Evolutionary conservation across 2,329 filamentous ascomycete species (phyloP), one percentile per base, ranked within the genome.

Genomic region (Diplodia intermedia): DNA sequence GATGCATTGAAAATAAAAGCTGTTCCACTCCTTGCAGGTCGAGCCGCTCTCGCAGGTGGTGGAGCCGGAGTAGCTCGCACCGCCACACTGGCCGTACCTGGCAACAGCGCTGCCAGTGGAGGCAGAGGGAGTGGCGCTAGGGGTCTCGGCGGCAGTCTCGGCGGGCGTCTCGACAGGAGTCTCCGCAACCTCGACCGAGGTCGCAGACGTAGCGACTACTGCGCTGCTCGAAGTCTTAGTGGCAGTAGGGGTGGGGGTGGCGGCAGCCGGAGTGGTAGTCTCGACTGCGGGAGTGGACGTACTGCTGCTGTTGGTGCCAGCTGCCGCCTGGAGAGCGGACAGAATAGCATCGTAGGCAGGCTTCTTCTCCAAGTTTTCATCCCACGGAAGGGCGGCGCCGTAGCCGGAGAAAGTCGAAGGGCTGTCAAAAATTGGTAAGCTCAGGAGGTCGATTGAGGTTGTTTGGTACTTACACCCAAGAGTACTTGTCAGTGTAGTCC

Each of bases 311-410:
- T 50, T 62, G 57, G 60, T 52, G 60, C 60, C 60, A 52, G 60
- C 60, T 52, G 60, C 60, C 29, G 43, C 47, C 47, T 66, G 38
- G 54, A 68, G 57, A 7, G 66, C 66, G 18, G 49, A 63, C 20
- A 75, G 61, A 49, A 75, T 75, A 9, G 71, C 72, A 43, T 72
- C 68, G 40, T 74, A 75, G 11, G 72, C 70, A 20, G 66, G 57
- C 77, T 85, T 85, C 78, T 81, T 83, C 61, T 74, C 71, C 49
- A 81, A 75, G 60, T 82, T 78, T 53, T 79, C 77, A 70, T 84
- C 81, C 82, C 81, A 85, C 3, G 83, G 76, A 20, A 80, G 75
- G 3, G 82, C 81, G 33, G 73, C 75, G n/a, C 81, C 82, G 66
- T 82, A 75, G 2, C 78, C 81, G 1, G 75, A 69, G 71, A 84